These are phyloP conservation scores for Cercospora berteroae DNA, from an alignment of 2,329 filamentous ascomycete species.

Conservation along the genomic window DNA sequence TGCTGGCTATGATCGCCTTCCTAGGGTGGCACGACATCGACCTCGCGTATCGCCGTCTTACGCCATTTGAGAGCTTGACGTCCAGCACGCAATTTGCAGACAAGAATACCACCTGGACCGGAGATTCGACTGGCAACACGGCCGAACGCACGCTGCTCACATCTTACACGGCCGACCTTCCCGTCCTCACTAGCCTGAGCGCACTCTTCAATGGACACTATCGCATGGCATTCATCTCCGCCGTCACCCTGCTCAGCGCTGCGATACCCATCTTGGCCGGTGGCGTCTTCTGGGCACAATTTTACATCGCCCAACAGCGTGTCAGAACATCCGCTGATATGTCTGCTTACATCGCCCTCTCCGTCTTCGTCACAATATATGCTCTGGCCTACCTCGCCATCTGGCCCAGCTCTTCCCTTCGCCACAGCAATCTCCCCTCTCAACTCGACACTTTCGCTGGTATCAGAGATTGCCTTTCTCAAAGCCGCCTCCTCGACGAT, in stretches of 20 bases:
- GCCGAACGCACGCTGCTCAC: constrained; percentile 65
- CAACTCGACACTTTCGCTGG: constrained; percentile 66
- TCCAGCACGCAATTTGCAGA: constrained; percentile 35
- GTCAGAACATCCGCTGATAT: constrained; percentile 71
- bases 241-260: constrained; percentile 59
- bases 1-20: constrained; percentile 66
- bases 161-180: constrained; percentile 67
- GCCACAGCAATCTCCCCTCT: constrained; percentile 59
- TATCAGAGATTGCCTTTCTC: constrained; percentile 72
- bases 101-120: constrained; percentile 22
- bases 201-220: constrained; percentile 63
- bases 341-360: constrained; percentile 67
- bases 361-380: constrained; percentile 72
- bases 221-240: constrained; percentile 61
- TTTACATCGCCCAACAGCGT: constrained; percentile 47
- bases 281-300: constrained; percentile 72
- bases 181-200: constrained; percentile 58
- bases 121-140: constrained; percentile 52
- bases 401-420: constrained; percentile 53
- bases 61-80: constrained; percentile 65
- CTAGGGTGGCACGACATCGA: constrained; percentile 67
- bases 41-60: constrained; percentile 62
- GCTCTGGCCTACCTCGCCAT: constrained; percentile 66
- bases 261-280: constrained; percentile 66
- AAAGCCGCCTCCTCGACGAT: constrained; percentile 69